A percentile compares a stretch with the other conserved stretches of the same genome.
These are phyloP conservation scores for Dactylellina leptospora DNA, from an alignment of 2,329 filamentous ascomycete species.

Conservation along the genomic window DNA sequence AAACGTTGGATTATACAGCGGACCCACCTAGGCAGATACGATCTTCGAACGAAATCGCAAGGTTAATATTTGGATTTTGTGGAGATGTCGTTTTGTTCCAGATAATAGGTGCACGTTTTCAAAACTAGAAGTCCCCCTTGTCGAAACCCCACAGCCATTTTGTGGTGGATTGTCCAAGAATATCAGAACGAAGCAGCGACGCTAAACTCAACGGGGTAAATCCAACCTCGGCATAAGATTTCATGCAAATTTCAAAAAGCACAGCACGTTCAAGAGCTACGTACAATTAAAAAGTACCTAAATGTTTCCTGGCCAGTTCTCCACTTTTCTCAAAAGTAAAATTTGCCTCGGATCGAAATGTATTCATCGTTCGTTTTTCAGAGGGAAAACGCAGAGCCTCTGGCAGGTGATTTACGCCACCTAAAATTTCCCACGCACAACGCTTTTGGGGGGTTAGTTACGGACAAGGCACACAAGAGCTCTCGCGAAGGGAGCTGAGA, in stretches of 20 bases:
- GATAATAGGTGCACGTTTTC: no score
- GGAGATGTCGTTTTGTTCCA: neutral
- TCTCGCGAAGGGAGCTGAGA: neutral
- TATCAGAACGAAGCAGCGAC: neutral
- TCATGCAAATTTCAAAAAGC: slow-evolving; percentile 11
- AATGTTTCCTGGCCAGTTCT: neutral
- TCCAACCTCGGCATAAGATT: slow-evolving; percentile 11
- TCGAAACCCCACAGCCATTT: no score
- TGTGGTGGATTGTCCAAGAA: no score
- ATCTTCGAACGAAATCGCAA: neutral
- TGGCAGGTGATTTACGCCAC: slow-evolving; percentile 17
- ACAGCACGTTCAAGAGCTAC: neutral
- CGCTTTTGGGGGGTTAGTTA: no score
- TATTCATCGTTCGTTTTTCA: neutral
- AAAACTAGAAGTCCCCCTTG: no score
- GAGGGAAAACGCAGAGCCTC: slow-evolving; percentile 1
- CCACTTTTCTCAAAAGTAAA: neutral
- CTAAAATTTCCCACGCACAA: no score
- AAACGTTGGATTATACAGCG: neutral
- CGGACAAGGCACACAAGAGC: no score
- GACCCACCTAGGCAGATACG: slow-evolving; percentile 7
- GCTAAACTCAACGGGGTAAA: neutral
- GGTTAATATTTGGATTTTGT: neutral
- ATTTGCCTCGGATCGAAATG: neutral
- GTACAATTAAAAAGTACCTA: neutral